A percentile compares a stretch with the other conserved stretches of the same genome.
Conservation (phyloP, 2,329 filamentous ascomycete genomes). For the Ophiostoma ips region DNA sequence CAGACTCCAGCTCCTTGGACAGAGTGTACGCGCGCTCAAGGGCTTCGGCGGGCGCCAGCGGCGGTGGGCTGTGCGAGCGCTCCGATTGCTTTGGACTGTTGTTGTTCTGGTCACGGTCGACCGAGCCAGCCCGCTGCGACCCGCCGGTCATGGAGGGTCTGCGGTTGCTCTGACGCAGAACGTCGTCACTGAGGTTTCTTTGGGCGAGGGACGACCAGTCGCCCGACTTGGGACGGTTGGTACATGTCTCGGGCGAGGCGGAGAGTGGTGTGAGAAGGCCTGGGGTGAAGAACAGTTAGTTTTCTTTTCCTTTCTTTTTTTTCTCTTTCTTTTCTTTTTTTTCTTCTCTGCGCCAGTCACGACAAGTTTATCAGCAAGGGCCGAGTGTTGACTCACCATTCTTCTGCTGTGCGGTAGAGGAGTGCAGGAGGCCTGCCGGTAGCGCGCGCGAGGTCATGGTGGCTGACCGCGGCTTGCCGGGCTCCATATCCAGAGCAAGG, state of each 20-base stretch:
- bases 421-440: slow-evolving; percentile 28
- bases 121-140: slow-evolving; percentile 19
- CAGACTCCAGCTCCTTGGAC: slow-evolving; percentile 74
- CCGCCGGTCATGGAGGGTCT: slow-evolving; percentile 18
- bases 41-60: slow-evolving; percentile 57
- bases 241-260: slow-evolving; percentile 36
- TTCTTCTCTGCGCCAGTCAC: too few relatives aligned
- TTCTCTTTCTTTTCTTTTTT: too few relatives aligned
- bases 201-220: slow-evolving; percentile 34
- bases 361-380: too few relatives aligned
- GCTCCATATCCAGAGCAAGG: slow-evolving; percentile 46
- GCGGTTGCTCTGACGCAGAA: slow-evolving; percentile 35
- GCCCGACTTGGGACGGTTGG: slow-evolving; percentile 31
- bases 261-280: slow-evolving; percentile 39
- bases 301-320: too few relatives aligned
- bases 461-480: slow-evolving; percentile 23
- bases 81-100: slow-evolving; percentile 27
- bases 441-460: slow-evolving; percentile 26
- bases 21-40: slow-evolving; percentile 70
- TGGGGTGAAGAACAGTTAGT: slow-evolving; percentile 18
- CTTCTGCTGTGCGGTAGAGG: slow-evolving; percentile 19
- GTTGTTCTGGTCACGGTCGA: slow-evolving; percentile 16
- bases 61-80: slow-evolving; percentile 64
- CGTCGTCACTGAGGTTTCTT: slow-evolving; percentile 40
- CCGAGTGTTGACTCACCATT: slow-evolving; percentile 17